A percentile compares a stretch with the other conserved stretches of the same genome.
Evolutionary conservation across 2,329 filamentous ascomycete species (phyloP).

Genomic region (Cercospora brassicicola): DNA sequence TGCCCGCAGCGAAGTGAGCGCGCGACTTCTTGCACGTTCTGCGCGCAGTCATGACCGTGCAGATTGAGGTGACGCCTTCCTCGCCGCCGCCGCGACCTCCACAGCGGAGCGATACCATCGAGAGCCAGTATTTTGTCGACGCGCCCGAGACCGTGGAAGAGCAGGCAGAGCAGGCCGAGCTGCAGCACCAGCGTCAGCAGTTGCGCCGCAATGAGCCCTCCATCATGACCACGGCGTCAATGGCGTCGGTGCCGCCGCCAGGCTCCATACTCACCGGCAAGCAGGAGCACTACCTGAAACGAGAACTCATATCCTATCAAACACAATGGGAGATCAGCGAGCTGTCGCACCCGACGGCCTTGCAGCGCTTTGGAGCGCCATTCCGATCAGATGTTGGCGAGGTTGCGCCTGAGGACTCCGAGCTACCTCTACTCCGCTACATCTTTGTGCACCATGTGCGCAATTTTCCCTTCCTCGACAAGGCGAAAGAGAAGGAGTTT

Average conservation of each 20-base stretch:
- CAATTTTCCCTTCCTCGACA: slow-evolving; percentile 95
- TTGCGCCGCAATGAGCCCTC: slow-evolving; percentile 31
- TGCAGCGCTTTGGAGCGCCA: slow-evolving; percentile 91
- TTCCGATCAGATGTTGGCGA: slow-evolving; percentile 92
- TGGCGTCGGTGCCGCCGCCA: slow-evolving; percentile 51
- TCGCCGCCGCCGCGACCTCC: slow-evolving; percentile 14
- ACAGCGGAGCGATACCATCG: slow-evolving; percentile 33
- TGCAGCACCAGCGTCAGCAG: slow-evolving; percentile 25
- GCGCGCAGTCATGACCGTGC: slow-evolving; percentile 8
- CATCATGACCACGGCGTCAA: slow-evolving; percentile 39
- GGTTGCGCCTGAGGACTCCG: slow-evolving; percentile 87
- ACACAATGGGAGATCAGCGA: slow-evolving; percentile 87
- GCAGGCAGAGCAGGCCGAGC: slow-evolving; percentile 20
- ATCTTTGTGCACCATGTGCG: slow-evolving; percentile 98
- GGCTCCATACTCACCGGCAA: slow-evolving; percentile 79
- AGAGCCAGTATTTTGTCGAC: slow-evolving; percentile 35
- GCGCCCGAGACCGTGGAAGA: slow-evolving; percentile 30
- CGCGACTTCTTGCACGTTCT: neutral
- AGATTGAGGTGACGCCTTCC: slow-evolving; percentile 20
- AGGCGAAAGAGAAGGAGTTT: slow-evolving; percentile 97
- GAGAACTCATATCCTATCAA: slow-evolving; percentile 88
- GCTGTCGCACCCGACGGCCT: slow-evolving; percentile 88
- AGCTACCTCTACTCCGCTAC: slow-evolving; percentile 88
- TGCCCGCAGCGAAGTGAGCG: neutral
- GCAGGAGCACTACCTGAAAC: slow-evolving; percentile 98